Percentiles rank a stretch among this genome's conserved stretches.
Conservation (phyloP, 441 rosid genomes). For the Pelargonium fulgidum region DNA sequence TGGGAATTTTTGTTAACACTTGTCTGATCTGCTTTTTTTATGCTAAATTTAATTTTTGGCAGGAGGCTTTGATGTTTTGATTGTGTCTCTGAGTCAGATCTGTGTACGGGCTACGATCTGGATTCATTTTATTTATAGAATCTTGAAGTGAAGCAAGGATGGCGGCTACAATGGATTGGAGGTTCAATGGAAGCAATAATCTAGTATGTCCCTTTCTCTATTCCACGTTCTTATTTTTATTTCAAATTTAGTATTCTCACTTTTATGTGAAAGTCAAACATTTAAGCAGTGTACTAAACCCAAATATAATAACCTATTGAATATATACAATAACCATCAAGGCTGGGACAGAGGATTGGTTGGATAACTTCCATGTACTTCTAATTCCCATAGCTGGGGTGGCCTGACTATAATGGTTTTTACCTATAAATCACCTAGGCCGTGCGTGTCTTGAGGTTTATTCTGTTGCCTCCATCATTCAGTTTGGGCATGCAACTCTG, state of each 20-base stretch:
- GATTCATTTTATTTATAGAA: constrained; percentile 26
- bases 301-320: not conserved
- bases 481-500: not conserved
- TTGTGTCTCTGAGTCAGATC: constrained; percentile 44
- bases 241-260: not conserved
- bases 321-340: not conserved
- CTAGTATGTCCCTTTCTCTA: constrained; percentile 33
- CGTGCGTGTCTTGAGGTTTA: not conserved
- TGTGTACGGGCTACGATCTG: constrained; percentile 38
- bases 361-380: not conserved
- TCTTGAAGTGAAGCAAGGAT: constrained; percentile 38
- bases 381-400: not conserved
- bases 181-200: constrained; percentile 76
- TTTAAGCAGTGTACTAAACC: not conserved
- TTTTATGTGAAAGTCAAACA: not conserved
- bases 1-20: not conserved
- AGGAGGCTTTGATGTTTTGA: constrained; percentile 70
- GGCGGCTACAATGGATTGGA: constrained; percentile 90
- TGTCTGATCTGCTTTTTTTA: constrained; percentile 33
- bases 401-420: not conserved
- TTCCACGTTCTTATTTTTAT: not conserved
- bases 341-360: not conserved
- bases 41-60: constrained; percentile 15
- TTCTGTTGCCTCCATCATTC: not conserved
- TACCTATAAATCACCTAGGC: not conserved